Evolutionary conservation across 2,329 filamentous ascomycete genomes (phyloP), one percentile per base, ranked within the genome.

Genomic region (Fusarium vanettenii): DNA sequence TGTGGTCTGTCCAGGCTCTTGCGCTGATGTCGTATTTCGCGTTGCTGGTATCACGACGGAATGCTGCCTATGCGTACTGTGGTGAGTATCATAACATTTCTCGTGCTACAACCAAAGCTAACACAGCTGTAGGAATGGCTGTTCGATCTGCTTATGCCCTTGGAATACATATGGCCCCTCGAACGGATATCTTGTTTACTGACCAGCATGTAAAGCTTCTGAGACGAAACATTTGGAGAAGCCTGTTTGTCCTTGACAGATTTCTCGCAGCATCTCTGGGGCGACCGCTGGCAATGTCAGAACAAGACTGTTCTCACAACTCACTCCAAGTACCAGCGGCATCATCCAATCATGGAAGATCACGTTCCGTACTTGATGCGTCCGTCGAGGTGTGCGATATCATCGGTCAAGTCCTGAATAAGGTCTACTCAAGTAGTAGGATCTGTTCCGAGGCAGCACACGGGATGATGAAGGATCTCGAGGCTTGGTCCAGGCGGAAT

Each of bases 1-100:
- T 93, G 67, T 92, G 90, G 89, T 90, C 89, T 14, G 86, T 93
- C 56, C 91, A 93, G 77, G 90, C 90, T 3, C 82, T 92, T 50
- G 82, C 89, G 1, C 81, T 93, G 39, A 92, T 93, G 88, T 86
- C 91, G 0, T 80, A 92, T 3, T 93, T 92, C 76, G 90, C 89
- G 87, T 81, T 93, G 18, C 85, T 87, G 3, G 86, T 90, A 16
- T 90, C 90, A 1, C 91, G 89, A 79, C 85, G 90, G 18, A 92
- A 92, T 73, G 88, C 89, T 6, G 89, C 92, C 0, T 92, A 91
- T 81, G 86, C 87, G 18, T 90, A 92, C 68, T 86, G 89, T 57
- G 91, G 91, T 87, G 82, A 81, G 84, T 72, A 22, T 29, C 4
- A 29, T 16, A 5, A 50, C 16, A 6, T 20, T 27, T 16, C 57